phyloP scores from a whole-genome alignment of 1,139 yeast species.

The Nadsonia starkeyi-henricii region DNA sequence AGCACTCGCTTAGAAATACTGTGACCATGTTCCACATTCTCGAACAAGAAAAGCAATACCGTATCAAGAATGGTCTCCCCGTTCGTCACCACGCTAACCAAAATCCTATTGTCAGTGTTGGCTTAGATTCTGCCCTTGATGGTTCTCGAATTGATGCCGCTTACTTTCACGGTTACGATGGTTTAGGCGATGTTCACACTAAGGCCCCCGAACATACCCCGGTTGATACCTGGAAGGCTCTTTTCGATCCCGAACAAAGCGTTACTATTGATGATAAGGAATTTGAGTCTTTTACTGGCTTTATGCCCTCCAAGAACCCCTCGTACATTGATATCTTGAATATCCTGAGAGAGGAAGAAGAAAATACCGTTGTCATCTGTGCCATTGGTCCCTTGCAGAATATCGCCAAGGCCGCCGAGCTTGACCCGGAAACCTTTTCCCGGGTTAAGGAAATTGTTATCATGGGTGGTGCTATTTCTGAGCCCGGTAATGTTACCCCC shows the following conservation, averaged over 20 bases:
- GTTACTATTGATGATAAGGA: constrained; percentile 2
- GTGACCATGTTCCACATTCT: constrained; percentile 25
- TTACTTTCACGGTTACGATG: constrained; percentile 29
- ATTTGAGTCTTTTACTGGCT: constrained; percentile 13
- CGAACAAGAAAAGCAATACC: constrained; percentile 20
- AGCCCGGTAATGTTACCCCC: constrained; percentile 30
- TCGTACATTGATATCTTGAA: constrained; percentile 25
- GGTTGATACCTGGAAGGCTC: constrained; percentile 18
- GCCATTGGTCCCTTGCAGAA: constrained; percentile 31
- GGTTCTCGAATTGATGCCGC: constrained; percentile 25
- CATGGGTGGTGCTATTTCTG: constrained; percentile 29
- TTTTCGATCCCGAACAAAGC: constrained; percentile 11
- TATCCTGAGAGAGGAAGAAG: constrained; percentile 22
- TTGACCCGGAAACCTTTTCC: constrained; percentile 25
- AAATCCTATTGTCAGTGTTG: constrained; percentile 24
- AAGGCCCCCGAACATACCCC: constrained; percentile 25
- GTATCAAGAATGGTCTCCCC: constrained; percentile 12
- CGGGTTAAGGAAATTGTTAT: constrained; percentile 24
- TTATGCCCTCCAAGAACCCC: constrained; percentile 19
- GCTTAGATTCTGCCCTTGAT: constrained; percentile 20
- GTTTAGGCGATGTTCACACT: constrained; percentile 27
- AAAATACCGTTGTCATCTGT: constrained; percentile 24
- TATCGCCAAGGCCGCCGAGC: constrained; percentile 27
- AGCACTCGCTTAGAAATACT: constrained; percentile 24
- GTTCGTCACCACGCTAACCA: constrained; percentile 16